phyloP scores from a whole-genome alignment of 2,329 filamentous ascomycete species.

The Trichoderma sp. region DNA sequence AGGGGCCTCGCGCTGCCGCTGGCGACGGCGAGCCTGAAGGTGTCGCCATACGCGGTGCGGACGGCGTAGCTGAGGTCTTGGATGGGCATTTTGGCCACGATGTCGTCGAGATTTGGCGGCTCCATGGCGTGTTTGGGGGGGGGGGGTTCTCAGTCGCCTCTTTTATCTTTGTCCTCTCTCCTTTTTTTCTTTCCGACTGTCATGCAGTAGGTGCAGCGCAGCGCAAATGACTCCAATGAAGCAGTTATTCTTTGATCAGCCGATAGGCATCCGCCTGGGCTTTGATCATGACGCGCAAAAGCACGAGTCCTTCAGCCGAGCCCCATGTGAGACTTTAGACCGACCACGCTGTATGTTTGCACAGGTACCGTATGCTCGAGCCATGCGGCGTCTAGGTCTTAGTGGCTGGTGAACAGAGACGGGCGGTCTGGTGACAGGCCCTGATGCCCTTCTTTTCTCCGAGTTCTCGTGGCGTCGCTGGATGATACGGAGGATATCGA shows the following conservation, averaged over 20 bases:
- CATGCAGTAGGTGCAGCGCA: neutral
- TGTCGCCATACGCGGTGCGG: constrained; percentile 34
- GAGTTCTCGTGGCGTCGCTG: neutral
- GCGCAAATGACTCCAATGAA: neutral
- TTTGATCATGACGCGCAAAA: constrained; percentile 6
- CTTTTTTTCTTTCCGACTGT: neutral
- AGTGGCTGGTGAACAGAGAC: neutral
- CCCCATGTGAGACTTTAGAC: constrained; percentile 16
- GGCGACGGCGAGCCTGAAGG: constrained; percentile 37
- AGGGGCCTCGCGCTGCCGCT: constrained; percentile 45
- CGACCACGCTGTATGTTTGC: neutral
- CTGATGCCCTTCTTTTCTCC: neutral
- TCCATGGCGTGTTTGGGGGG: neutral
- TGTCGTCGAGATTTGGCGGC: neutral
- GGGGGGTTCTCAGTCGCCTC: neutral
- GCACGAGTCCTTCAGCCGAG: neutral
- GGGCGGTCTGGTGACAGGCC: constrained; percentile 7
- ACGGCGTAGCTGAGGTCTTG: constrained; percentile 28
- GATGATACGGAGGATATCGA: neutral
- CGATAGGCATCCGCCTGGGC: neutral
- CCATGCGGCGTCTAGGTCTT: constrained; percentile 3
- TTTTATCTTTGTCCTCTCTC: neutral
- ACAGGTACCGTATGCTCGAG: neutral
- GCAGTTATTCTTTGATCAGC: neutral
- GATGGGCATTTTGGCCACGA: constrained; percentile 6